A percentile compares a stretch with the other conserved stretches of the same genome.
These are phyloP conservation scores for Schwanniomyces pseudopolymorphus DNA, from an alignment of 805 yeast genomes.

Conservation along the genomic window DNA sequence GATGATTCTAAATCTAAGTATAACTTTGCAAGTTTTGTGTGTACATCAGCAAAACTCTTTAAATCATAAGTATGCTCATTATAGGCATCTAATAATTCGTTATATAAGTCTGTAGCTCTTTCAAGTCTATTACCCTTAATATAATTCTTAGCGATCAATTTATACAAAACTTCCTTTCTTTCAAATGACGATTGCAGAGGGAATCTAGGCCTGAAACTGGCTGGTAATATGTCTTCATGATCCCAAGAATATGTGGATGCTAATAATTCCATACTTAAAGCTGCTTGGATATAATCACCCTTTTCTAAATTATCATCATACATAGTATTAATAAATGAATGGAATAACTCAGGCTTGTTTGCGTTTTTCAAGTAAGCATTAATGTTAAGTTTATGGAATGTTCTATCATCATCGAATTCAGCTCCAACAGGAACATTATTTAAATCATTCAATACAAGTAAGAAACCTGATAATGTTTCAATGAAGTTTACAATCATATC, in stretches of 20 bases:
- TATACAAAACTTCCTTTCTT: conserved; percentile 71
- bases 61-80: conserved; percentile 73
- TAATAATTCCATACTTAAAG: conserved; percentile 71
- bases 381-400: conserved; percentile 74
- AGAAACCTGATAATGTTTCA: conserved; percentile 56
- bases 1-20: conserved; percentile 64
- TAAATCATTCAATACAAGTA: conserved; percentile 64
- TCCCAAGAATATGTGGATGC: conserved; percentile 80
- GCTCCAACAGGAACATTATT: conserved; percentile 75
- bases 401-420: conserved; percentile 85
- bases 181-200: conserved; percentile 82
- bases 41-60: conserved; percentile 69
- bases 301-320: conserved; percentile 61
- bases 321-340: conserved; percentile 74
- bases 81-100: conserved; percentile 74
- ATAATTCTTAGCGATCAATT: conserved; percentile 68
- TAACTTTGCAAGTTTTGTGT: conserved; percentile 64
- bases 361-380: conserved; percentile 76
- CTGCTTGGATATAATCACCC: conserved; percentile 76
- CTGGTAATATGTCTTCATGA: conserved; percentile 52
- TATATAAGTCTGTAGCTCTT: conserved; percentile 75
- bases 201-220: conserved; percentile 63
- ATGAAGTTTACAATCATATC: conserved; percentile 49
- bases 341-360: conserved; percentile 75
- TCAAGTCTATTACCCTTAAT: conserved; percentile 72